phyloP scores from a whole-genome alignment of 1,284 basidiomycete species.

The Heterobasidion occidentale region DNA sequence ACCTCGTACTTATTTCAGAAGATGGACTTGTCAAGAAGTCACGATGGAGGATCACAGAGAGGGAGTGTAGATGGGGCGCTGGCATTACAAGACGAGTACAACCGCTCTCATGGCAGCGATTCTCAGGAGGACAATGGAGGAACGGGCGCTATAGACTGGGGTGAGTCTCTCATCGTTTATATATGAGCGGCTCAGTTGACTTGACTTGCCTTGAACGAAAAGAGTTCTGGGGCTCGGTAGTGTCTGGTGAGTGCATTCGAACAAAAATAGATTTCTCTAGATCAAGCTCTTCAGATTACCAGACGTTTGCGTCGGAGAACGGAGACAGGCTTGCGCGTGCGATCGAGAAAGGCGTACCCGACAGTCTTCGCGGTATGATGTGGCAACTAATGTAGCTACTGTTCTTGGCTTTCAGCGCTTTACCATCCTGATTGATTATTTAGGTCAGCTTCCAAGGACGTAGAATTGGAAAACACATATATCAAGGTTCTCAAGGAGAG shows the following conservation, averaged over 20 bases:
- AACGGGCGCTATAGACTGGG: constrained; percentile 56
- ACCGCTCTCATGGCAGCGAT: constrained; percentile 29
- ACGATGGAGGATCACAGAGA: constrained; percentile 17
- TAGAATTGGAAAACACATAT: constrained; percentile 82
- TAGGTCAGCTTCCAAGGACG: constrained; percentile 86
- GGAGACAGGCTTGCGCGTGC: constrained; percentile 81
- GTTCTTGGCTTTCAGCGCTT: background rate
- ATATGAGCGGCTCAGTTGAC: background rate
- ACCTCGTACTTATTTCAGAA: no score
- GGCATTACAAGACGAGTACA: constrained; percentile 65
- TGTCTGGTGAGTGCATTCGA: constrained; percentile 52
- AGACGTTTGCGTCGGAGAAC: constrained; percentile 69
- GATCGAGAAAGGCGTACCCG: constrained; percentile 89
- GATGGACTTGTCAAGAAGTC: no score
- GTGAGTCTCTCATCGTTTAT: constrained; percentile 34
- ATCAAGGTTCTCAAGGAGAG: constrained; percentile 76
- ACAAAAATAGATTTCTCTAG: background rate
- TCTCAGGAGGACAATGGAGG: constrained; percentile 26
- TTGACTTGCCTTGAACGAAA: constrained; percentile 16
- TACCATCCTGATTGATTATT: constrained; percentile 4
- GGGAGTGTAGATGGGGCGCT: constrained; percentile 56
- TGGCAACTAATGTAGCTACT: constrained; percentile 90
- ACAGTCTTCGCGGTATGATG: constrained; percentile 85
- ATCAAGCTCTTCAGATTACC: constrained; percentile 55
- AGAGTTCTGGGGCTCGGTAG: constrained; percentile 97